Evolutionary conservation across 2,329 filamentous ascomycete species (phyloP).

Genomic region (Albophoma yamanashiensis): DNA sequence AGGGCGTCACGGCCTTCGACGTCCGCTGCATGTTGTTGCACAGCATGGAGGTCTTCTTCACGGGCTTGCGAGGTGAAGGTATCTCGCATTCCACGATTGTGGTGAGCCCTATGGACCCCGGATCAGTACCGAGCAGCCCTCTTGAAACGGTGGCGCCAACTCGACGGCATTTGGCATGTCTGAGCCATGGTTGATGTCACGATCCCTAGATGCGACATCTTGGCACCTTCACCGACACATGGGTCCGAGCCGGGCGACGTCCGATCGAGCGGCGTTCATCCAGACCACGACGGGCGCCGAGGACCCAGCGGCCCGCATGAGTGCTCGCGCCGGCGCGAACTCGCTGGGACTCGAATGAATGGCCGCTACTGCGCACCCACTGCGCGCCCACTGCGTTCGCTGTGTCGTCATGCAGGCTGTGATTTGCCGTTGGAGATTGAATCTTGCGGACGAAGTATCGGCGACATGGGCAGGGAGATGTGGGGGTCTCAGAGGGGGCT

Average conservation of each 20-base stretch:
- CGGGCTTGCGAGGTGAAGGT: not conserved
- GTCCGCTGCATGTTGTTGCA: not conserved
- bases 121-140: not conserved
- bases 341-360: not conserved
- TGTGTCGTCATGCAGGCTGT: not conserved
- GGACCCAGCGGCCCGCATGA: not conserved
- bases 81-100: not conserved
- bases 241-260: not conserved
- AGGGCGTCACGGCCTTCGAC: not conserved
- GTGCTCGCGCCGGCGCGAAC: not conserved
- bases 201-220: not conserved
- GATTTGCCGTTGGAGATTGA: not conserved
- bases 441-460: not conserved
- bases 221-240: not conserved
- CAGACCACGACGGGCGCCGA: not conserved
- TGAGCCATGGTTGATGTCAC: not conserved
- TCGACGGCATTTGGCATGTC: not conserved
- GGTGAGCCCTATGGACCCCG: not conserved
- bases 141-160: not conserved
- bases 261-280: not conserved
- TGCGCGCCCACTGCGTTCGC: not conserved
- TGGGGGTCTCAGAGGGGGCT: not conserved
- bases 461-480: not conserved
- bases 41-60: not conserved
- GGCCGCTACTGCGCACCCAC: not conserved